phyloP scores from a whole-genome alignment of 305 asterid species.

The Solanum hybrid region DNA sequence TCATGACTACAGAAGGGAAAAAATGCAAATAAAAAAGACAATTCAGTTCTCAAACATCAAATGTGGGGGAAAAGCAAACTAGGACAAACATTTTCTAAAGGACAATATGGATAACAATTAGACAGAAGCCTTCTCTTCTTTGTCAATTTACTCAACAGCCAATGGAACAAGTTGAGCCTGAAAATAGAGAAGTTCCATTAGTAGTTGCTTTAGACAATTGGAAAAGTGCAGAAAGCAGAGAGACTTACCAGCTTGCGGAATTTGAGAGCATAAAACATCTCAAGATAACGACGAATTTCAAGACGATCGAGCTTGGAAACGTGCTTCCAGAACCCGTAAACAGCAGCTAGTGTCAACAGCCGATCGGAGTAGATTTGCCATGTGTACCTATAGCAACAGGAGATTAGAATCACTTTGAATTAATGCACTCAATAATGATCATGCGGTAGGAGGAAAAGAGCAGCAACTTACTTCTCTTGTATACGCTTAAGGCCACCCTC shows the following conservation, averaged over 20 bases:
- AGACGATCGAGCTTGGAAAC: constrained; percentile 43
- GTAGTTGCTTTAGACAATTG: not conserved
- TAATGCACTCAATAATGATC: not conserved
- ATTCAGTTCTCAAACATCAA: not conserved
- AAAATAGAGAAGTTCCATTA: not conserved
- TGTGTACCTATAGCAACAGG: constrained; percentile 10
- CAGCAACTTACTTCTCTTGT: constrained; percentile 49
- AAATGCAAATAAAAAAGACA: not conserved
- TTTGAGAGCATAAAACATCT: constrained; percentile 42
- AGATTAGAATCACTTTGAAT: not conserved
- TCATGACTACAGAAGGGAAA: not conserved
- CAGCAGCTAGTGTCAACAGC: constrained; percentile 33
- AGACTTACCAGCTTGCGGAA: constrained; percentile 38
- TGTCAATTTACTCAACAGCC: constrained; percentile 27
- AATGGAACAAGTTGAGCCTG: constrained; percentile 40
- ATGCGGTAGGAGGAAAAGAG: not conserved
- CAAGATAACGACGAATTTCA: constrained; percentile 43
- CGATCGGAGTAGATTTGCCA: constrained; percentile 37
- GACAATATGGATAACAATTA: not conserved
- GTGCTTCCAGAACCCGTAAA: constrained; percentile 45
- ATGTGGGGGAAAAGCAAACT: not conserved
- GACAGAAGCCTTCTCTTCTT: constrained; percentile 11
- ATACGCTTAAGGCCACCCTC: constrained; percentile 56
- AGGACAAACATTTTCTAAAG: not conserved
- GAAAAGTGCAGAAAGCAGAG: not conserved